Percentiles rank a stretch among this genome's conserved stretches.
phyloP scores from a whole-genome alignment of 495 filamentous ascomycete species.

The Pyrenula massariospora region DNA sequence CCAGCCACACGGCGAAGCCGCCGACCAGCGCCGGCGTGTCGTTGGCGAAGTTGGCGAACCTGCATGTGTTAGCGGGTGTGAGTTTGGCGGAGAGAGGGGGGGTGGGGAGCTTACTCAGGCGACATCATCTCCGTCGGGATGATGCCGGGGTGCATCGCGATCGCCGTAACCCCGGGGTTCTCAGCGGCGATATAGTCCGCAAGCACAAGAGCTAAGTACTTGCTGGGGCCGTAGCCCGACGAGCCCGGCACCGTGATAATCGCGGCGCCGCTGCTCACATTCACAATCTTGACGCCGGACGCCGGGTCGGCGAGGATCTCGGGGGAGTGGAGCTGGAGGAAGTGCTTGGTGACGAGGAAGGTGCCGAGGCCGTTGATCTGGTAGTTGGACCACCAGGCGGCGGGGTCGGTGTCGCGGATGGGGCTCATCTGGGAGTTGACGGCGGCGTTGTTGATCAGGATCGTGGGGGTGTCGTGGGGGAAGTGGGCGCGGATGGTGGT shows the following conservation, averaged over 20 bases:
- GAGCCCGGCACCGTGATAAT: conserved; percentile 16
- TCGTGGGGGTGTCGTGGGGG: conserved; percentile 23
- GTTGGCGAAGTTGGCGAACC: conserved; percentile 14
- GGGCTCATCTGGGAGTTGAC: conserved; percentile 16
- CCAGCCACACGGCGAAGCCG: conserved; percentile 26
- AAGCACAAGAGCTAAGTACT: conserved; percentile 20
- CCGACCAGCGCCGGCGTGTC: conserved; percentile 24
- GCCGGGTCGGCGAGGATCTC: conserved; percentile 12
- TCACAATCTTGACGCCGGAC: conserved; percentile 20
- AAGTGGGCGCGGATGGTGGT: conserved; percentile 21
- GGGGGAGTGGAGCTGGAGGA: conserved; percentile 30
- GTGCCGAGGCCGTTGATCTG: conserved; percentile 30
- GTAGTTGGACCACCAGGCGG: conserved; percentile 19
- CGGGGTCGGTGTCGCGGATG: conserved; percentile 7
- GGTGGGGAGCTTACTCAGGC: background rate
- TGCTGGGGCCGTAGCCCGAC: conserved; percentile 24
- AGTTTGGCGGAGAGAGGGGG: background rate
- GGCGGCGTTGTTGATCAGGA: conserved; percentile 28
- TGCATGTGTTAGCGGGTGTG: background rate
- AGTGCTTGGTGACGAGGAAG: conserved; percentile 24
- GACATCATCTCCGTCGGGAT: conserved; percentile 22
- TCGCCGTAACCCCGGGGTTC: conserved; percentile 20
- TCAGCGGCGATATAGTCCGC: conserved; percentile 16
- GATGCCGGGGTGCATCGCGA: conserved; percentile 26
- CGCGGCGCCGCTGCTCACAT: conserved; percentile 20